Evolutionary conservation across 495 filamentous ascomycete species (phyloP).

Genomic region (Aspergillus campestris): DNA sequence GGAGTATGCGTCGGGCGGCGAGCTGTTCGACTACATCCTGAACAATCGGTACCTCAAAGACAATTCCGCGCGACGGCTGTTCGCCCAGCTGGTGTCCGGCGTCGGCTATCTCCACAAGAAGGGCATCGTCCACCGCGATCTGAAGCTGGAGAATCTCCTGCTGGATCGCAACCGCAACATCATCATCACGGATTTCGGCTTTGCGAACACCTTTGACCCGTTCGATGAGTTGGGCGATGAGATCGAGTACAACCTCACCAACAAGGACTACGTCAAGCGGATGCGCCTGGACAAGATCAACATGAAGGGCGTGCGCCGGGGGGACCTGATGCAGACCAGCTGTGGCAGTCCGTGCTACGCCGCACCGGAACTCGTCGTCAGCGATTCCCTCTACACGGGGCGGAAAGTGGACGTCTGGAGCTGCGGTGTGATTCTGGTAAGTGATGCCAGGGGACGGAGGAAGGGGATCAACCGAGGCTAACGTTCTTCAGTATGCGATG

Average conservation of each 20-base stretch:
- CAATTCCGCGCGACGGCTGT: conserved; percentile 77
- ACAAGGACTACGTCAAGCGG: conserved; percentile 76
- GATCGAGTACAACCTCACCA: conserved; percentile 77
- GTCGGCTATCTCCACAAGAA: conserved; percentile 99
- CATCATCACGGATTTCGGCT: conserved; percentile 99
- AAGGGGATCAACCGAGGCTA: neutral
- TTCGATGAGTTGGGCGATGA: conserved; percentile 81
- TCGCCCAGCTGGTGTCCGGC: conserved; percentile 92
- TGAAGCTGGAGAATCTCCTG: conserved; percentile 94
- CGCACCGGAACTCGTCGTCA: conserved; percentile 93
- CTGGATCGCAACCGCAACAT: conserved; percentile 96
- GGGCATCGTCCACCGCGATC: conserved; percentile 94
- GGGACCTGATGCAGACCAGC: conserved; percentile 51
- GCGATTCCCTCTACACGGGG: conserved; percentile 93
- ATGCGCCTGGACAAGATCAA: conserved; percentile 71
- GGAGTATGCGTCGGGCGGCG: conserved; percentile 95
- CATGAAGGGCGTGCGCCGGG: conserved; percentile 74
- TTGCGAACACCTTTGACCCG: conserved; percentile 95
- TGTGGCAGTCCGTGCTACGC: conserved; percentile 75
- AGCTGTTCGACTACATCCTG: conserved; percentile 96
- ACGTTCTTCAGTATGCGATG: conserved; percentile 79
- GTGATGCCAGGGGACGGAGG: conserved; percentile 18
- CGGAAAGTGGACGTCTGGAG: conserved; percentile 99
- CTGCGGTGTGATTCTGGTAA: conserved; percentile 95
- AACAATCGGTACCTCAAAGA: conserved; percentile 96